phyloP scores from a whole-genome alignment of 2,329 filamentous ascomycete species.

The Hypoxylon sp. region DNA sequence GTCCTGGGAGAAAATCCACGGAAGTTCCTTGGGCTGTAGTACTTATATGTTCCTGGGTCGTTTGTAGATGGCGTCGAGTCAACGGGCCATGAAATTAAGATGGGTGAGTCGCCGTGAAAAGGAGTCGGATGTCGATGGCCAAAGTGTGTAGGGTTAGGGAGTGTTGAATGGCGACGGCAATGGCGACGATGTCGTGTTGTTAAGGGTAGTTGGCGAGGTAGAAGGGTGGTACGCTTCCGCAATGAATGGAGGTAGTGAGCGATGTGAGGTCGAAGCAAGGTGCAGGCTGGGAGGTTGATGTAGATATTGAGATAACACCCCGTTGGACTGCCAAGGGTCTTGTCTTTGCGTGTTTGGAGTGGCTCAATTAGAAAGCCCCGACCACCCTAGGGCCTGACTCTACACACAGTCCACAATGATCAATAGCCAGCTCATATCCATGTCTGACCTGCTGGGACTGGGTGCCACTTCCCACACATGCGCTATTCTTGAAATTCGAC shows the following conservation, averaged over 20 bases:
- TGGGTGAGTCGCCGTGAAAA: conserved; percentile 44
- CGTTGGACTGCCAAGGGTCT: conserved; percentile 48
- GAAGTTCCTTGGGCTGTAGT: conserved; percentile 46
- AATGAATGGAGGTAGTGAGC: conserved; percentile 46
- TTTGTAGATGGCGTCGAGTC: conserved; percentile 62
- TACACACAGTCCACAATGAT: conserved; percentile 43
- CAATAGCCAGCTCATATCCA: conserved; percentile 52
- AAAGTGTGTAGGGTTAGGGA: conserved; percentile 26
- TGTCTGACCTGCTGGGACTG: conserved; percentile 52
- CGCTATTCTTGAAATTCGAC: conserved; percentile 57
- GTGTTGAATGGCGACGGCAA: conserved; percentile 37
- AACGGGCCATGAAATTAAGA: conserved; percentile 62
- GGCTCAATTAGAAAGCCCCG: conserved; percentile 51
- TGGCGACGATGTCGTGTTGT: conserved; percentile 37
- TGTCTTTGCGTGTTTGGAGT: conserved; percentile 55
- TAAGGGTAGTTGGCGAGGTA: conserved; percentile 29
- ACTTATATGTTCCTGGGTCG: conserved; percentile 49
- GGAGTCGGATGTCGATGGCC: conserved; percentile 32
- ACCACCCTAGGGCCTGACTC: conserved; percentile 48
- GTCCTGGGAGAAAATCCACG: conserved; percentile 48
- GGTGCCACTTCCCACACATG: conserved; percentile 52
- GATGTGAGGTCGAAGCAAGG: conserved; percentile 48
- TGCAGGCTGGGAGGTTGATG: conserved; percentile 53
- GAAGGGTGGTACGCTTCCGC: conserved; percentile 31
- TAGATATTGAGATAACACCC: conserved; percentile 54